Percentiles rank a stretch among this genome's conserved stretches.
Evolutionary conservation across 2,329 filamentous ascomycete genomes (phyloP).

Genomic region (Elsinoe ampelina): DNA sequence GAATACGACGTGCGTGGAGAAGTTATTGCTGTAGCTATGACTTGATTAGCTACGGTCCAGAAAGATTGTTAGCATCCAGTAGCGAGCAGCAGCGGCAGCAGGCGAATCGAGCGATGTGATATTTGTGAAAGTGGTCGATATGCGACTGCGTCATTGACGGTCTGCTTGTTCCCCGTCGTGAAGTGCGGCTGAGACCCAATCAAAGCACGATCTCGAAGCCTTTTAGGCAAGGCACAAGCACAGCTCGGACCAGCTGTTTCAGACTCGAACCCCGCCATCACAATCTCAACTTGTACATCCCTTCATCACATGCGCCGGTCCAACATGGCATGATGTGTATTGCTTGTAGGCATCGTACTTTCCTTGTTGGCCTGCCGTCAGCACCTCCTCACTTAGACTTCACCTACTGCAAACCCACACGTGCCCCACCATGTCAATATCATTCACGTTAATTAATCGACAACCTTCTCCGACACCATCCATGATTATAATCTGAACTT

Average conservation of each 20-base stretch:
- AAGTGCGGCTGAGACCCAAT: slow-evolving; percentile 8
- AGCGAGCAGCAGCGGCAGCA: not conserved
- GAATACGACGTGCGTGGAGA: not conserved
- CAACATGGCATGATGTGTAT: not conserved
- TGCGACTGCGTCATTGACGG: slow-evolving; percentile 11
- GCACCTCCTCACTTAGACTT: no score
- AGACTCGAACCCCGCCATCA: slow-evolving; percentile 5
- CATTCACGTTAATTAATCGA: no score
- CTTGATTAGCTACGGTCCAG: not conserved
- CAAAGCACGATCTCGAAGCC: not conserved
- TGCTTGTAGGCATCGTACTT: no score
- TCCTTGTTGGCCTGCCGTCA: no score
- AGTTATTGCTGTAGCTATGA: not conserved
- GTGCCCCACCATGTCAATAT: no score
- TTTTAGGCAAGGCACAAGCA: not conserved
- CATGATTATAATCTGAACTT: no score
- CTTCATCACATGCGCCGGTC: not conserved
- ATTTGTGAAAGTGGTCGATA: not conserved
- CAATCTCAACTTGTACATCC: not conserved
- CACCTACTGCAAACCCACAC: no score
- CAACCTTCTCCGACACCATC: no score
- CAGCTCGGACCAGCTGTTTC: slow-evolving; percentile 8
- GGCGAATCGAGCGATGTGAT: not conserved
- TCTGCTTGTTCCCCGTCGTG: not conserved
- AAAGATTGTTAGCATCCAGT: not conserved